Evolutionary conservation across 2,329 filamentous ascomycete species (phyloP).

Genomic region (Xylariales sp.): DNA sequence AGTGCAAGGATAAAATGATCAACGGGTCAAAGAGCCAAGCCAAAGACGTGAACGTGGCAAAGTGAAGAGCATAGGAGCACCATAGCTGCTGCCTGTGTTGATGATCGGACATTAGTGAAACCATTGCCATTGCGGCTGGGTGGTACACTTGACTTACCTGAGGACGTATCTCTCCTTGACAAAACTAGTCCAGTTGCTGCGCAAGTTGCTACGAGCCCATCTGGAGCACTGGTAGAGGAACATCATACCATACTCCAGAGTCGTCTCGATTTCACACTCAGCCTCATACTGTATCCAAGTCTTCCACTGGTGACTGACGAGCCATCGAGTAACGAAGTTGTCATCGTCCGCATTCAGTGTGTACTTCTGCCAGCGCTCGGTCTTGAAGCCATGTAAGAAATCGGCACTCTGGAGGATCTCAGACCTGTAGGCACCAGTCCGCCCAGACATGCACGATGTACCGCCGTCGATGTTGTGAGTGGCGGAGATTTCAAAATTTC

Average conservation of each 20-base stretch:
- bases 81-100: conserved; percentile 65
- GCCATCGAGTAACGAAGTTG: conserved; percentile 96
- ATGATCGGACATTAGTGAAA: neutral
- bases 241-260: conserved; percentile 80
- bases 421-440: conserved; percentile 87
- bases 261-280: conserved; percentile 89
- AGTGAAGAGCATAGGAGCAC: conserved; percentile 88
- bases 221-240: conserved; percentile 91
- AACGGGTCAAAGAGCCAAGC: conserved; percentile 74
- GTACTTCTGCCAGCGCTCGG: conserved; percentile 83
- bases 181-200: conserved; percentile 90
- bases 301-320: conserved; percentile 88
- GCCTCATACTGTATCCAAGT: conserved; percentile 92
- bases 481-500: conserved; percentile 95
- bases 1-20: conserved; percentile 64
- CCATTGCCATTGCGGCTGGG: too few species aligned
- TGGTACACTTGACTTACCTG: conserved; percentile 58
- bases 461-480: conserved; percentile 94
- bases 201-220: conserved; percentile 97
- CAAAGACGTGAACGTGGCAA: conserved; percentile 88
- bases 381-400: conserved; percentile 85
- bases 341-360: conserved; percentile 95
- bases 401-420: conserved; percentile 80
- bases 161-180: conserved; percentile 79
- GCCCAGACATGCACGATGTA: conserved; percentile 93